These are phyloP conservation scores for Hypericum androsaemum DNA, from an alignment of 345 rosid species.

Conservation along the genomic window DNA sequence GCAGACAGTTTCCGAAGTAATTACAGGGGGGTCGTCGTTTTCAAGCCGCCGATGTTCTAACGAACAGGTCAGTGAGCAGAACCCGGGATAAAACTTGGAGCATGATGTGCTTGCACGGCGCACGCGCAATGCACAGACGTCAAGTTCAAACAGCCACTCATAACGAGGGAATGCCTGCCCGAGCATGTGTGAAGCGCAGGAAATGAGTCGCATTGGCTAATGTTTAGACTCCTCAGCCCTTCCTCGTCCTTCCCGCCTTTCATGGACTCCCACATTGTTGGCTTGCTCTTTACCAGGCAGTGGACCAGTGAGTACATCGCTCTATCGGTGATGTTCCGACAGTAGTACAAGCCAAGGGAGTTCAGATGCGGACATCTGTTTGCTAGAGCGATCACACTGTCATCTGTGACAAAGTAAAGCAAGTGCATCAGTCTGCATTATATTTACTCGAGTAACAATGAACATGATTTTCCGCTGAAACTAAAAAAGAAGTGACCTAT, in stretches of 20 bases:
- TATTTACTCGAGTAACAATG: too few relatives aligned
- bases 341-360: constrained; percentile 81
- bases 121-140: constrained; percentile 94
- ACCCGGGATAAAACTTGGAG: constrained; percentile 26
- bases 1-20: too few relatives aligned
- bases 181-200: constrained; percentile 97
- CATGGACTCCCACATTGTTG: constrained; percentile 44
- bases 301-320: constrained; percentile 81
- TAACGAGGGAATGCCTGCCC: constrained; percentile 86
- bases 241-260: constrained; percentile 47
- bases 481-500: too few relatives aligned
- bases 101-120: constrained; percentile 58
- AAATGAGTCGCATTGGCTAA: constrained; percentile 91
- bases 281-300: constrained; percentile 58
- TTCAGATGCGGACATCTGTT: constrained; percentile 58
- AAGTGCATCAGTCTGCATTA: too few relatives aligned
- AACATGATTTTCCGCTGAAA: too few relatives aligned
- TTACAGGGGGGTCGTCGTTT: too few relatives aligned
- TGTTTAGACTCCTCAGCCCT: constrained; percentile 82
- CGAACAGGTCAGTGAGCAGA: constrained; percentile 40
- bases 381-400: constrained; percentile 85
- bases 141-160: constrained; percentile 85
- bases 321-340: constrained; percentile 76
- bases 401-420: constrained; percentile 35
- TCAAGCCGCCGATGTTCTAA: too few relatives aligned